These are phyloP conservation scores for Trichosporon sp. DNA, from an alignment of 1,284 basidiomycete species.

Conservation along the genomic window DNA sequence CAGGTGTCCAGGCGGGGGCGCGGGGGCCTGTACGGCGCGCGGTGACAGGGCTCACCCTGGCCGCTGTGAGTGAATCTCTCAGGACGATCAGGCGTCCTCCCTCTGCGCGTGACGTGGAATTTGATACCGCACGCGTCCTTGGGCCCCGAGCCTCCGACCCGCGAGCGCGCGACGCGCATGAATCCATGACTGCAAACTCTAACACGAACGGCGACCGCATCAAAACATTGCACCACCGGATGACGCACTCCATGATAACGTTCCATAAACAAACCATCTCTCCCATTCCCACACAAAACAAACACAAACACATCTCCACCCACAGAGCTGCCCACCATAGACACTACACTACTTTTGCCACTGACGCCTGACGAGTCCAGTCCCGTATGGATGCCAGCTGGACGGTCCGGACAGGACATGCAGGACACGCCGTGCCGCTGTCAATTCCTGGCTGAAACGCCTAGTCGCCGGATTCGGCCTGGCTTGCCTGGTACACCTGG, in stretches of 20 bases:
- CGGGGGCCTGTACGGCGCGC: too few relatives aligned
- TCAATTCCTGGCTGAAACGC: not conserved
- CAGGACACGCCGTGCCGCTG: not conserved
- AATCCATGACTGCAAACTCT: not conserved
- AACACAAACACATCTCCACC: not conserved
- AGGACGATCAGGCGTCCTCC: not conserved
- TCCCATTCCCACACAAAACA: not conserved
- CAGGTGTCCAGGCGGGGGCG: not conserved
- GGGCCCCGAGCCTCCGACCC: not conserved
- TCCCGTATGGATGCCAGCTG: too few relatives aligned
- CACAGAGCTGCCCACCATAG: not conserved
- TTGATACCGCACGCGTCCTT: not conserved
- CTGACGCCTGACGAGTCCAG: not conserved
- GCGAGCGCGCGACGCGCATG: not conserved
- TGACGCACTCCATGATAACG: not conserved
- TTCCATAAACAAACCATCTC: not conserved
- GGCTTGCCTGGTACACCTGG: too few relatives aligned
- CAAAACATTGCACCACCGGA: not conserved
- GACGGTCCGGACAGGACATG: too few relatives aligned
- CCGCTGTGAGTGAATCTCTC: not conserved
- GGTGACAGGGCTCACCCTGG: not conserved
- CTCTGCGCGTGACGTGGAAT: not conserved
- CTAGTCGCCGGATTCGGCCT: not conserved
- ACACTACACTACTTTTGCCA: not conserved
- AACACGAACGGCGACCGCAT: not conserved